Conservation (phyloP, 2,329 filamentous ascomycete species). For the Periconia sp. region DNA sequence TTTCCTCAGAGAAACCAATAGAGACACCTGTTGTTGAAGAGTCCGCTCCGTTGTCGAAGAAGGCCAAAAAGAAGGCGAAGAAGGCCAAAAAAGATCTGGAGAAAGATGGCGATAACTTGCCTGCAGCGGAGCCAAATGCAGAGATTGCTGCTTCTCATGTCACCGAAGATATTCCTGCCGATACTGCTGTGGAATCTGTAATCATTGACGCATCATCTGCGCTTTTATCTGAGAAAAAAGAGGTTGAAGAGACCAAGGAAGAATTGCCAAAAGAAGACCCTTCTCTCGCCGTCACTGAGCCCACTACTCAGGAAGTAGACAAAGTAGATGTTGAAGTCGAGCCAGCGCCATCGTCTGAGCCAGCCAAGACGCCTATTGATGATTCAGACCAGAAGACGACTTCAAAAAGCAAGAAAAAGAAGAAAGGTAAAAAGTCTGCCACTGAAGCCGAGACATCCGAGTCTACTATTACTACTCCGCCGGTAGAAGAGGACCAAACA, state of each 20-base stretch:
- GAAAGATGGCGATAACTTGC: not conserved
- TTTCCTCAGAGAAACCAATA: not conserved
- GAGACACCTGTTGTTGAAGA: not conserved
- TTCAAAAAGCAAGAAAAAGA: not conserved
- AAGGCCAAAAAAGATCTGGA: not conserved
- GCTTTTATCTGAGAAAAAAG: not conserved
- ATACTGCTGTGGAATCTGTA: not conserved
- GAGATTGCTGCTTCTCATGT: not conserved
- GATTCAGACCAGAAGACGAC: not conserved
- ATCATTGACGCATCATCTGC: not conserved
- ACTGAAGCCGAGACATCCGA: not conserved
- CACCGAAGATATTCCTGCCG: not conserved
- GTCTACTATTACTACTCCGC: not conserved
- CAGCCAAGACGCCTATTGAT: not conserved
- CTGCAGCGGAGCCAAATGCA: not conserved
- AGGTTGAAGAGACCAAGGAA: not conserved
- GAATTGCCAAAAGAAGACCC: not conserved
- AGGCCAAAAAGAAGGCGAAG: conserved; percentile 12
- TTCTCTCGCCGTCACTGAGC: not conserved
- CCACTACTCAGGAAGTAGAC: not conserved
- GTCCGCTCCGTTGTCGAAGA: conserved; percentile 10
- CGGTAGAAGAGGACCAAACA: not conserved
- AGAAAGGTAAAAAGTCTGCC: not conserved
- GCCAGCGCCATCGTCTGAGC: not conserved
- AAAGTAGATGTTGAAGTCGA: not conserved